Evolutionary conservation across 2,329 filamentous ascomycete genomes (phyloP).

Genomic region (Epichloe sibirici): DNA sequence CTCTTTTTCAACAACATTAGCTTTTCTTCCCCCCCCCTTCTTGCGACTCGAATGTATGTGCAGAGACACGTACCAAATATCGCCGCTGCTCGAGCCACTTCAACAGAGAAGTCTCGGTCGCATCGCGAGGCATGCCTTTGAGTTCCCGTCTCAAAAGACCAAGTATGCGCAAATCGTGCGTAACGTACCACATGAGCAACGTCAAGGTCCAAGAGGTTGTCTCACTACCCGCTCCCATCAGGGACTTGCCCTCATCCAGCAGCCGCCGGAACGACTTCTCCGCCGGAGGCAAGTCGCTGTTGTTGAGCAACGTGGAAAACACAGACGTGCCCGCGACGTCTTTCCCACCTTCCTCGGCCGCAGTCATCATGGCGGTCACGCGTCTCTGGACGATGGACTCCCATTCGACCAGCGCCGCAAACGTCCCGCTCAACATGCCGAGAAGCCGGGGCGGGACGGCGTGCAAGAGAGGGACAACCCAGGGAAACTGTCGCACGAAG

Average conservation of each 20-base stretch:
- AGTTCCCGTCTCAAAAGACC: constrained; percentile 11
- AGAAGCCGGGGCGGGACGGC: neutral
- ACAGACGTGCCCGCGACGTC: neutral
- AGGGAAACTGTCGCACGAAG: neutral
- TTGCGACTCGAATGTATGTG: too few relatives aligned
- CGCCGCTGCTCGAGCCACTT: constrained; percentile 13
- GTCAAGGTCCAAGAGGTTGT: constrained; percentile 23
- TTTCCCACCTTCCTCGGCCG: neutral
- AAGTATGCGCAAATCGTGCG: constrained; percentile 18
- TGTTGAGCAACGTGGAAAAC: neutral
- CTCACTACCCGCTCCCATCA: constrained; percentile 24
- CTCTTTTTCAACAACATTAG: neutral
- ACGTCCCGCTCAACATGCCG: neutral
- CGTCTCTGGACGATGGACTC: neutral
- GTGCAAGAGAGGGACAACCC: neutral
- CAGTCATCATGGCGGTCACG: neutral
- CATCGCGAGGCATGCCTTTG: neutral
- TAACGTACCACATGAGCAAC: constrained; percentile 23
- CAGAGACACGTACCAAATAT: constrained; percentile 16
- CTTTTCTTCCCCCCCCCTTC: too few relatives aligned
- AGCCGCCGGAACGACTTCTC: constrained; percentile 23
- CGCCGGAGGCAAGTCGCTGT: constrained; percentile 15
- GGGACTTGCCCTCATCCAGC: constrained; percentile 18
- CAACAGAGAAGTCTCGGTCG: neutral
- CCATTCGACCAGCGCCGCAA: neutral